Evolutionary conservation across 2,329 filamentous ascomycete species (phyloP).

Genomic region (Fusarium torreyae): DNA sequence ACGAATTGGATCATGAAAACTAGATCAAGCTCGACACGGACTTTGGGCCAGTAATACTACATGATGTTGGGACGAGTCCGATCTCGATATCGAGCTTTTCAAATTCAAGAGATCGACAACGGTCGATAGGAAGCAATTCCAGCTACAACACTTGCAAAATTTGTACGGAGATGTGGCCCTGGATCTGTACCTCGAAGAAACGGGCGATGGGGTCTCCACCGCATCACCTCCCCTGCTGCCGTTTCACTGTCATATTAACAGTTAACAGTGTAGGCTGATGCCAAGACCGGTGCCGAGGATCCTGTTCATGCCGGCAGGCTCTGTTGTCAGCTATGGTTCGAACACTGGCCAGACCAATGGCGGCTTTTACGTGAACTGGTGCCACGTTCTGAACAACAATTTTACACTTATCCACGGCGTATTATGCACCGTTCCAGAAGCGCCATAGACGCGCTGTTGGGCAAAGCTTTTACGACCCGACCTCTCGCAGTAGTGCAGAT

Average conservation of each 20-base stretch:
- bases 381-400: background rate
- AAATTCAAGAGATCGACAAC: background rate
- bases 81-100: background rate
- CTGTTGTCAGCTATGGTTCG: background rate
- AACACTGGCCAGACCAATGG: background rate
- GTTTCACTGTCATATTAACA: too few relatives aligned
- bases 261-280: background rate
- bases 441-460: constrained; percentile 20
- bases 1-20: background rate
- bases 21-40: background rate
- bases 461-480: background rate
- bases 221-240: background rate
- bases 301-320: constrained; percentile 1
- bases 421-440: background rate
- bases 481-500: background rate
- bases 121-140: background rate
- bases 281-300: background rate
- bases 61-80: background rate
- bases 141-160: background rate
- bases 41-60: background rate
- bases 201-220: background rate
- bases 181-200: background rate
- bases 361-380: background rate
- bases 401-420: background rate
- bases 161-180: background rate